phyloP scores from a whole-genome alignment of 2,329 filamentous ascomycete species.

The Dothistroma pini region DNA sequence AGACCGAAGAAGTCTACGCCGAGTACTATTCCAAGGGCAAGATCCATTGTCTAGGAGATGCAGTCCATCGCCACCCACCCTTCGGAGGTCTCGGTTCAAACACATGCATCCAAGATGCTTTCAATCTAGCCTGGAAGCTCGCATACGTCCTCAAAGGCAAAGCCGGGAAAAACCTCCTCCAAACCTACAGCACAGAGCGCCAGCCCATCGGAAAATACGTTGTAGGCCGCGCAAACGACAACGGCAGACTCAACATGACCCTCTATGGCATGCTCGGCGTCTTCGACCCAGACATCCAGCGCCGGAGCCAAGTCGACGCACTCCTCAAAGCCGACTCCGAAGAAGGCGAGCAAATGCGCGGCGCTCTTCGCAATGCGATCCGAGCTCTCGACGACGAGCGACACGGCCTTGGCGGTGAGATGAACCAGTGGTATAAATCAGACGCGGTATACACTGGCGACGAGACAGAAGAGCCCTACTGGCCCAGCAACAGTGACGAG shows the following conservation, averaged over 20 bases:
- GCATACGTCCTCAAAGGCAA: slow-evolving; percentile 16
- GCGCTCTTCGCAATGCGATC: slow-evolving; percentile 32
- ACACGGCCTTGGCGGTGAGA: slow-evolving; percentile 52
- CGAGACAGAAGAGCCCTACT: slow-evolving; percentile 34
- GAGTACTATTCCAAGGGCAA: slow-evolving; percentile 3
- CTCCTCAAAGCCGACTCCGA: slow-evolving; percentile 36
- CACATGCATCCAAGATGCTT: slow-evolving; percentile 17
- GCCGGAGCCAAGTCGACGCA: slow-evolving; percentile 11
- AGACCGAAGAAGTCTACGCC: neutral
- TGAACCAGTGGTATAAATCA: slow-evolving; percentile 52
- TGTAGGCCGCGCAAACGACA: slow-evolving; percentile 2
- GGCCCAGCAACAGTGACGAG: slow-evolving; percentile 34
- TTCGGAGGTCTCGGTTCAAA: slow-evolving; percentile 52
- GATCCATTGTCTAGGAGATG: slow-evolving; percentile 49
- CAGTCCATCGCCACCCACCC: slow-evolving; percentile 56
- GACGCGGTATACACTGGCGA: slow-evolving; percentile 39
- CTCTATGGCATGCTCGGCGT: slow-evolving; percentile 13
- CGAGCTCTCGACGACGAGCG: slow-evolving; percentile 31
- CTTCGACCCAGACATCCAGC: slow-evolving; percentile 16
- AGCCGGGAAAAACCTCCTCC: slow-evolving; percentile 10
- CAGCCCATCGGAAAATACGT: slow-evolving; percentile 12
- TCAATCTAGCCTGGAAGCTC: slow-evolving; percentile 21
- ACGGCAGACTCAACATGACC: slow-evolving; percentile 3
- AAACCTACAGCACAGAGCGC: slow-evolving; percentile 7
- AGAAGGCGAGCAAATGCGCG: slow-evolving; percentile 31